Percentiles rank a stretch among this genome's conserved stretches.
phyloP scores from a whole-genome alignment of 768 basidiomycete species.

The Leccinellum rugosiceps region DNA sequence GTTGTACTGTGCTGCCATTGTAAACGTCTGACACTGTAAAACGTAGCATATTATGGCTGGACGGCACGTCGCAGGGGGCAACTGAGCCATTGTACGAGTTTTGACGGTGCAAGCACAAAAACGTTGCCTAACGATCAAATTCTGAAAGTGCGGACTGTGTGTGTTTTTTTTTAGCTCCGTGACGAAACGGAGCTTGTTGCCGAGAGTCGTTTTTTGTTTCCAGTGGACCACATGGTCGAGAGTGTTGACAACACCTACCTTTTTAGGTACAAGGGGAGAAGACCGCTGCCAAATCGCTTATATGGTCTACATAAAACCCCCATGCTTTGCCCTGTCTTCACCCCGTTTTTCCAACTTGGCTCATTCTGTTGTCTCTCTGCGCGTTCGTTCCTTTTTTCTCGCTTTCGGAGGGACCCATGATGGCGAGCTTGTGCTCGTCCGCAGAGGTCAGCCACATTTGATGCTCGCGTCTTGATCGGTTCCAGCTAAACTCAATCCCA shows the following conservation, averaged over 20 bases:
- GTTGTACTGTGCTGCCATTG: neutral
- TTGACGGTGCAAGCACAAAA: neutral
- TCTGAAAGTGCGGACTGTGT: constrained; percentile 1
- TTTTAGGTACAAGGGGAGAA: constrained; percentile 28
- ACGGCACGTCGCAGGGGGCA: neutral
- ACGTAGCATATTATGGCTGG: neutral
- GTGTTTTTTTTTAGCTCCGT: constrained; percentile 13
- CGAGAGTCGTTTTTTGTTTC: constrained; percentile 25
- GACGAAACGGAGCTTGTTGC: constrained; percentile 11
- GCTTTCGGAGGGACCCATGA: constrained; percentile 14
- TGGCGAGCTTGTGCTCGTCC: constrained; percentile 25
- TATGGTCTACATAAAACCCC: constrained; percentile 13
- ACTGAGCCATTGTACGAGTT: constrained; percentile 10
- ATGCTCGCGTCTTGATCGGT: neutral
- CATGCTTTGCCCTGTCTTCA: neutral
- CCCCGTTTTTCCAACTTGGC: constrained; percentile 5
- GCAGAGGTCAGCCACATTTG: constrained; percentile 24
- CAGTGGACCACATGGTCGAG: constrained; percentile 9
- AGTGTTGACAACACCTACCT: constrained; percentile 28
- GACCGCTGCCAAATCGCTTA: constrained; percentile 10
- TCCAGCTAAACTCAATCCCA: neutral
- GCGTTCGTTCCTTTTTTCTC: neutral
- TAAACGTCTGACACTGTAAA: neutral
- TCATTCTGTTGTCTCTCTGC: neutral
- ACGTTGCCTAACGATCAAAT: neutral